phyloP scores from a whole-genome alignment of 371 early-diverging fungal species.

The Nosema muscidifuracis region DNA sequence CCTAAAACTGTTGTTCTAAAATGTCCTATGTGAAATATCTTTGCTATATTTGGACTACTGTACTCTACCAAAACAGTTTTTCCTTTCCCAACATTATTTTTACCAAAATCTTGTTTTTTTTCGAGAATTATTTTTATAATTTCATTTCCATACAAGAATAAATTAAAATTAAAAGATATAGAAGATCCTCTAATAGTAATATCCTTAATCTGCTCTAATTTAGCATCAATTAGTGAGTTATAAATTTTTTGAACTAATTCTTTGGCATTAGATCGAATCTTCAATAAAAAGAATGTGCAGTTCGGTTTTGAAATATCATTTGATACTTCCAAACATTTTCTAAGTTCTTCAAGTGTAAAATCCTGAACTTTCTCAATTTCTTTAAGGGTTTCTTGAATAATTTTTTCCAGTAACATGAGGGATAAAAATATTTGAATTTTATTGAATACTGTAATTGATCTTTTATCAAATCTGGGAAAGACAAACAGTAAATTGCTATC shows the following conservation, averaged over 20 bases:
- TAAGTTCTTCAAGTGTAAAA: slow-evolving; percentile 21
- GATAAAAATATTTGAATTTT: slow-evolving; percentile 3
- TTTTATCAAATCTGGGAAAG: too few relatives aligned
- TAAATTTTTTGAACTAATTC: slow-evolving; percentile 21
- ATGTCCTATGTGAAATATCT: slow-evolving; percentile 98
- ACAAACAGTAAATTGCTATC: too few relatives aligned
- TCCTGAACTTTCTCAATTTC: slow-evolving; percentile 11
- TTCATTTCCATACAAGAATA: slow-evolving; percentile 21
- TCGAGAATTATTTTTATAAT: slow-evolving; percentile 32
- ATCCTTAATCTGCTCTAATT: slow-evolving; percentile 24
- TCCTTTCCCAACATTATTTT: slow-evolving; percentile 64
- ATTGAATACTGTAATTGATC: too few relatives aligned
- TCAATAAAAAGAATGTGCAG: slow-evolving; percentile 44
- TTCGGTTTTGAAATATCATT: slow-evolving; percentile 26
- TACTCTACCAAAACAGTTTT: slow-evolving; percentile 80
- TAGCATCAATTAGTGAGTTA: background rate
- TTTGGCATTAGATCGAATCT: slow-evolving; percentile 23
- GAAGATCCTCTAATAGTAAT: slow-evolving; percentile 6
- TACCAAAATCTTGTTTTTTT: slow-evolving; percentile 48
- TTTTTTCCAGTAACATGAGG: slow-evolving; percentile 35
- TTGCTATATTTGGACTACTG: slow-evolving; percentile 96
- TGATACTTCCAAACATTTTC: slow-evolving; percentile 17
- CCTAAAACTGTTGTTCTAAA: slow-evolving; percentile 94
- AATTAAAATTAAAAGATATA: slow-evolving; percentile 47
- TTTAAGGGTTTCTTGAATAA: slow-evolving; percentile 25